Conservation (phyloP, 768 basidiomycete species). For the Termitomyces bulborhizus region DNA sequence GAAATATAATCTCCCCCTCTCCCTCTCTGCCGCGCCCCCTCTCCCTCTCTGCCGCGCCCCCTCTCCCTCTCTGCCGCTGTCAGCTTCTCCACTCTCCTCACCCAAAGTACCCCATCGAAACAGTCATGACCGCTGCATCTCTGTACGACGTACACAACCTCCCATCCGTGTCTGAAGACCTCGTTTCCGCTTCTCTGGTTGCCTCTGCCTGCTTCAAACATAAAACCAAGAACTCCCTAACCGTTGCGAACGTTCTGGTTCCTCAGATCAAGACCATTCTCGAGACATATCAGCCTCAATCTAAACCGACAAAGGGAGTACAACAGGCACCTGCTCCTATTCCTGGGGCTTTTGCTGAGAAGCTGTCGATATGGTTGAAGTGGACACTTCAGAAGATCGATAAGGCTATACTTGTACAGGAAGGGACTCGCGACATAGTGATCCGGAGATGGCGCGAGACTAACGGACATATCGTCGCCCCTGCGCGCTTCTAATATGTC, state of each 20-base stretch:
- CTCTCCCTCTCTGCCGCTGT: constrained; percentile 44
- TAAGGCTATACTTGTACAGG: neutral
- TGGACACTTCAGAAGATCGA: constrained; percentile 8
- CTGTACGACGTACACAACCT: constrained; percentile 51
- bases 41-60: constrained; percentile 38
- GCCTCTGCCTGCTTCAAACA: constrained; percentile 48
- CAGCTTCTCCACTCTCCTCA: constrained; percentile 44
- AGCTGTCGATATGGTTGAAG: constrained; percentile 20
- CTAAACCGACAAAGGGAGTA: neutral
- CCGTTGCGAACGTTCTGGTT: constrained; percentile 36
- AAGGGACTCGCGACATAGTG: neutral
- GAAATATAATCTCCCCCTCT: constrained; percentile 47
- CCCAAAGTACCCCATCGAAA: constrained; percentile 36
- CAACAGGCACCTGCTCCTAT: neutral
- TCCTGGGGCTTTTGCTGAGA: constrained; percentile 5
- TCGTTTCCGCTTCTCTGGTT: constrained; percentile 51
- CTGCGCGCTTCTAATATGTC: too few species aligned
- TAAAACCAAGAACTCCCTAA: constrained; percentile 28
- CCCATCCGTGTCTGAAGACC: constrained; percentile 47
- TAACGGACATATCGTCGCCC: neutral
- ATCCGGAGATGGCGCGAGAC: neutral
- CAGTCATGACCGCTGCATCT: constrained; percentile 43
- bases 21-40: constrained; percentile 41
- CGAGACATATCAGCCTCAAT: neutral
- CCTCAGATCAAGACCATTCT: constrained; percentile 8